Conservation (phyloP, 2,329 filamentous ascomycete genomes). For the Plenodomus biglobosus region DNA sequence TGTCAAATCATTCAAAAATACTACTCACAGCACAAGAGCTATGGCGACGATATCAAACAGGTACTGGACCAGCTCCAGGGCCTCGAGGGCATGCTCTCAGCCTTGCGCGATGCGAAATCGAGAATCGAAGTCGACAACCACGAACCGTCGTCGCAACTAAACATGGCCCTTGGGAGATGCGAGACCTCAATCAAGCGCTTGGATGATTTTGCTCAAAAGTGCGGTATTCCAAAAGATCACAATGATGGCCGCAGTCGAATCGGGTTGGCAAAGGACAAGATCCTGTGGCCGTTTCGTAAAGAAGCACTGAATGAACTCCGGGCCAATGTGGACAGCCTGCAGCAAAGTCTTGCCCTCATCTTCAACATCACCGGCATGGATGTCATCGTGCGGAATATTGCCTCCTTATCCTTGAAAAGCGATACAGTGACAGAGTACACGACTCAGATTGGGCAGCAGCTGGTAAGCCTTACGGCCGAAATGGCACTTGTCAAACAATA, state of each 20-base stretch:
- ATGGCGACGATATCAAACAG: slow-evolving; percentile 7
- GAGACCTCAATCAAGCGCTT: background rate
- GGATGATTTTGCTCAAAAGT: background rate
- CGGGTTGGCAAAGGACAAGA: background rate
- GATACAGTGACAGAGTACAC: background rate
- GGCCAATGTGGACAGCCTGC: background rate
- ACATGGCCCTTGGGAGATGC: slow-evolving; percentile 4
- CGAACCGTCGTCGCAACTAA: slow-evolving; percentile 5
- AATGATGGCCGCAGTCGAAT: background rate
- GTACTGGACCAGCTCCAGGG: slow-evolving; percentile 3
- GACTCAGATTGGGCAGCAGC: background rate
- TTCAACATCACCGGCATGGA: background rate
- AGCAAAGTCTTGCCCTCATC: background rate
- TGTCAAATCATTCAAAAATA: slow-evolving; percentile 14
- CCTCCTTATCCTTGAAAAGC: background rate
- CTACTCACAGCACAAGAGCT: slow-evolving; percentile 7
- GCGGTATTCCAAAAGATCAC: background rate
- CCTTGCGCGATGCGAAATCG: slow-evolving; percentile 5
- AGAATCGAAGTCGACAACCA: slow-evolving; percentile 7
- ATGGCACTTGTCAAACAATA: background rate
- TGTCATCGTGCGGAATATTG: background rate
- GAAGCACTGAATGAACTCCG: background rate
- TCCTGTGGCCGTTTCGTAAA: background rate
- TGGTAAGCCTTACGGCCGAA: background rate
- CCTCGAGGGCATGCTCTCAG: slow-evolving; percentile 6